phyloP scores from a whole-genome alignment of 2,329 filamentous ascomycete species.

The Arthrinium puccinioides region DNA sequence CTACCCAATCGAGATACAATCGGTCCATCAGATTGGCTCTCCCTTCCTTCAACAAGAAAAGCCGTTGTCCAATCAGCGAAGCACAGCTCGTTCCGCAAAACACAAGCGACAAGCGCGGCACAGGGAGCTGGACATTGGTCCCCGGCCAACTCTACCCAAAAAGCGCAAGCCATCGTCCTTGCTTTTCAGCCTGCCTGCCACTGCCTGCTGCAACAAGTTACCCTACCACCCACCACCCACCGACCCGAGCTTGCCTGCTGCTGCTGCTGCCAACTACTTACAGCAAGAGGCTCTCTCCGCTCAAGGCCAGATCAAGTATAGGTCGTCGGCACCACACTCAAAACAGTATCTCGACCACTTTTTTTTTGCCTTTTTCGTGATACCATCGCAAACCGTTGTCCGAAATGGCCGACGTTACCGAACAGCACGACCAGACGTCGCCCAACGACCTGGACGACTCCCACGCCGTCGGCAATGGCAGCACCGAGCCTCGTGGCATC shows the following conservation, averaged over 20 bases:
- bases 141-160: not conserved
- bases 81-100: not conserved
- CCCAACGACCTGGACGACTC: constrained; percentile 67
- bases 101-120: constrained; percentile 1
- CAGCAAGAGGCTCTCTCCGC: constrained; percentile 37
- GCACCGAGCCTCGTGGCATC: constrained; percentile 68
- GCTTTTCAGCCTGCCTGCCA: constrained; percentile 3
- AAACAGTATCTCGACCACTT: constrained; percentile 56
- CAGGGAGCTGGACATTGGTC: constrained; percentile 1
- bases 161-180: too few relatives aligned
- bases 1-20: not conserved
- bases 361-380: constrained; percentile 45
- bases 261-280: constrained; percentile 30
- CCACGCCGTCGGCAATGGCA: constrained; percentile 67
- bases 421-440: constrained; percentile 70
- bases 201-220: constrained; percentile 24
- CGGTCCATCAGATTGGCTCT: not conserved
- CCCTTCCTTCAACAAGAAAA: not conserved
- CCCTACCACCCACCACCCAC: constrained; percentile 16
- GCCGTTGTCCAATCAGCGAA: not conserved
- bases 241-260: too few relatives aligned
- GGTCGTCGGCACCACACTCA: constrained; percentile 58
- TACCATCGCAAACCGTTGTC: constrained; percentile 26
- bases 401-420: constrained; percentile 71
- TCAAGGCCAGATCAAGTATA: constrained; percentile 59